phyloP scores from a whole-genome alignment of 371 early-diverging fungal species.

The Cladochytrium tenue region DNA sequence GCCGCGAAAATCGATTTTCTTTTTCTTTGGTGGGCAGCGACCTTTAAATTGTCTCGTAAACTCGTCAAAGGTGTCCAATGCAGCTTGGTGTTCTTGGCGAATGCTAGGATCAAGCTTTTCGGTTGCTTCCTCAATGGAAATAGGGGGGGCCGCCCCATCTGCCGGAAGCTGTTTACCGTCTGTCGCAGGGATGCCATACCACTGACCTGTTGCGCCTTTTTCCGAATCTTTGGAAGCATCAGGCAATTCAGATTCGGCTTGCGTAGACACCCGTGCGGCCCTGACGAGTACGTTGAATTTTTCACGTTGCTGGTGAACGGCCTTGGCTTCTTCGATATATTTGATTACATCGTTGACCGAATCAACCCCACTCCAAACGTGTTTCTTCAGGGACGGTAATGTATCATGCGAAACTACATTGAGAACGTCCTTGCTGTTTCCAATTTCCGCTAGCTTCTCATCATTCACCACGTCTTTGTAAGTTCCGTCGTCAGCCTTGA shows the following conservation, averaged over 20 bases:
- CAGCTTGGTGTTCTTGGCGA: background rate
- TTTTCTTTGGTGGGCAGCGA: constrained; percentile 32
- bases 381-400: background rate
- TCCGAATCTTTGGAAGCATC: background rate
- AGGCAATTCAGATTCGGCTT: constrained; percentile 1
- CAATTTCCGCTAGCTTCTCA: constrained; percentile 9
- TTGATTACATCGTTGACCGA: constrained; percentile 1
- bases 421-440: background rate
- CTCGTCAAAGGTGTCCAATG: constrained; percentile 19
- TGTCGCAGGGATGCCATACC: background rate
- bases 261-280: background rate
- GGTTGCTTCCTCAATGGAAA: background rate
- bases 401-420: background rate
- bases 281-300: background rate
- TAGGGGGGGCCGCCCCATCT: background rate
- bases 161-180: background rate
- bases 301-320: background rate
- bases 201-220: background rate
- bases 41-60: constrained; percentile 16
- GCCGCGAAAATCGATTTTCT: constrained; percentile 71
- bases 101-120: background rate
- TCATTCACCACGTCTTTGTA: constrained; percentile 15
- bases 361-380: background rate
- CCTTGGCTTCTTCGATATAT: constrained; percentile 4
- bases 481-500: constrained; percentile 33